Base-by-base conservation (phyloP, 257 asterid genomes). In the Coffea canephora region DNA sequence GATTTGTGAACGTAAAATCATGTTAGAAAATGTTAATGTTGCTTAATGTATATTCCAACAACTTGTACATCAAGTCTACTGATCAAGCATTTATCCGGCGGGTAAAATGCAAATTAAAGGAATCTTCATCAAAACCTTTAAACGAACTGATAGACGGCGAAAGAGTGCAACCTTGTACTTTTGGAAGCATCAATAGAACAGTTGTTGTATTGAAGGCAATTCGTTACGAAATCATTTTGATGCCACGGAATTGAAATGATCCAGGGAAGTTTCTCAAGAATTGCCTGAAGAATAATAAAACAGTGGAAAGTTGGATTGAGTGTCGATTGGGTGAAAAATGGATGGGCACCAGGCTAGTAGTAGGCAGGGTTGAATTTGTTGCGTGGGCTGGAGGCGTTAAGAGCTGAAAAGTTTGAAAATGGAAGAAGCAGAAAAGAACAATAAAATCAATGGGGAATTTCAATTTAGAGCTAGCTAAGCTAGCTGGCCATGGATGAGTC, bases 401-500 rank as follows among this genome's bases (percentile, higher is more conserved):
- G 67, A 59, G 77, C 82, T 83, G 76, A 78, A 77, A 82, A 81
- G 68, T 79, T 83, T 71, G 82, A 77, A 80, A 84, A 81, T 78
- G 41, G 70, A 52, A 77, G 83, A 41, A 27, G 43, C 43, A 71
- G 45, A 75, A 36, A 79, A 49, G 75, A 36, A 70, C 34, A 88
- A 81, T 85, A 83, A 84, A 31, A 31, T 31, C 34, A 31, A 84
- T 79, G 83, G 82, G 83, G 82, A 27, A 72, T 64, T 75, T 39
- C 3, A 13, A 49, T 4, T 0, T 48, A 6, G 83, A 68, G 59
- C 21, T 39, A 39, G 43, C 43, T 39, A 27, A 39, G 43, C 43
- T 54, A 54, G 81, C 68, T 79, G 84, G 78, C 69, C 5, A 85
- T 80, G 86, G 76, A 86, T 76, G 84, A 83, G 46, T 82, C 86